Conservation (phyloP, 345 rosid species). For the Linum usitatissimum region DNA sequence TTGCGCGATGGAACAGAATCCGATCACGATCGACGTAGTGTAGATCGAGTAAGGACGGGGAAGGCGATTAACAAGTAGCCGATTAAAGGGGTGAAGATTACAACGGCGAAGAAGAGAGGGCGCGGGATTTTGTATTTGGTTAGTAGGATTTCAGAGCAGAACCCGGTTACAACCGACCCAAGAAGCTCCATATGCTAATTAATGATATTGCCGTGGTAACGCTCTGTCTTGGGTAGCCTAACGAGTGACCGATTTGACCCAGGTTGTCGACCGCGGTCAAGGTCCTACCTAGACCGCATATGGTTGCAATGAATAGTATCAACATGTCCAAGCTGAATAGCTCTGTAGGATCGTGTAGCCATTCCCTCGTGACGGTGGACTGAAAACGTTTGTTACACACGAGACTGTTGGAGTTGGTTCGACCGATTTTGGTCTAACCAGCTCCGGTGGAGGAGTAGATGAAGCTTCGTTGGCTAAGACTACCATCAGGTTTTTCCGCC, state of each 20-base stretch:
- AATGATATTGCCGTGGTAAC: constrained; percentile 13
- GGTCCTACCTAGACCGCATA: constrained; percentile 19
- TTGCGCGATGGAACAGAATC: too few relatives aligned
- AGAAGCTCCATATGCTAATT: constrained; percentile 14
- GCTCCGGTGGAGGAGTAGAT: neutral
- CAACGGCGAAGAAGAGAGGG: too few relatives aligned
- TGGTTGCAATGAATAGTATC: constrained; percentile 13
- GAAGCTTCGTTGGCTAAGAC: neutral
- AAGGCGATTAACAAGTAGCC: too few relatives aligned
- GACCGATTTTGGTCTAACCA: neutral
- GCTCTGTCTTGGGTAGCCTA: constrained; percentile 11
- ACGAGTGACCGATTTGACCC: constrained; percentile 15
- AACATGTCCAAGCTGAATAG: constrained; percentile 14
- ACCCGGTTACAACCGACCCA: too few relatives aligned
- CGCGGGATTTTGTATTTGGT: too few relatives aligned
- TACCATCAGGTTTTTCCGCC: neutral
- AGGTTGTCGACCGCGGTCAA: constrained; percentile 17
- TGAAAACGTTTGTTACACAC: neutral
- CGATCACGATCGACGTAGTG: too few relatives aligned
- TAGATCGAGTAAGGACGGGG: too few relatives aligned
- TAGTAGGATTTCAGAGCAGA: too few relatives aligned
- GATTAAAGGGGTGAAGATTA: too few relatives aligned
- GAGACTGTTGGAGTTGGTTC: neutral
- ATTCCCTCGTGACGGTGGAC: constrained; percentile 12
- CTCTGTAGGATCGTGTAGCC: constrained; percentile 14